These are phyloP conservation scores for Asclepias syriaca DNA, from an alignment of 257 asterid species.

Conservation along the genomic window DNA sequence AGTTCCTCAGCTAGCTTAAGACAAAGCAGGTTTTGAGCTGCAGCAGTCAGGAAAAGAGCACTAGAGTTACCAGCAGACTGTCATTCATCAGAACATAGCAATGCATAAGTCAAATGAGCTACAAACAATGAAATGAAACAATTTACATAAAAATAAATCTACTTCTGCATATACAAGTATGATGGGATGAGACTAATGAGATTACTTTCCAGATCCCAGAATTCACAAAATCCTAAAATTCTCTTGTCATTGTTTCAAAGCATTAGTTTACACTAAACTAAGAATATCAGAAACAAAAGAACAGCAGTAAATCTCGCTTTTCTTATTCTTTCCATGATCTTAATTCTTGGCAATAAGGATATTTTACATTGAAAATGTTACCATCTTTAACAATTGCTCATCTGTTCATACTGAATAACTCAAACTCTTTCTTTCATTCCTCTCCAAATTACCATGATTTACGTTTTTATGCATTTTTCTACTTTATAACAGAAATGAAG, in stretches of 20 bases:
- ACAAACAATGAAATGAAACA: constrained; percentile 7
- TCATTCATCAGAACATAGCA: constrained; percentile 31
- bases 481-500: background rate
- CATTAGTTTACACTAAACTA: background rate
- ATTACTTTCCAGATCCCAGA: background rate
- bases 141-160: constrained; percentile 1
- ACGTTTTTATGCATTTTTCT: background rate
- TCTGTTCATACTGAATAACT: background rate
- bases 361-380: background rate
- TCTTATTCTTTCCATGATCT: background rate
- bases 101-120: constrained; percentile 31
- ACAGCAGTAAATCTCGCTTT: background rate
- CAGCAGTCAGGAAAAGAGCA: constrained; percentile 98
- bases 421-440: background rate
- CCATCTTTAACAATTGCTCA: background rate
- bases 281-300: background rate
- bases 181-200: background rate
- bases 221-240: background rate
- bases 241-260: background rate
- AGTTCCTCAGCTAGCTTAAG: constrained; percentile 96
- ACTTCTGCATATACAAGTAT: background rate
- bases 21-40: constrained; percentile 96
- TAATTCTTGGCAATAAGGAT: background rate
- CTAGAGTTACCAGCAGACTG: constrained; percentile 98
- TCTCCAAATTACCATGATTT: background rate